Base-by-base conservation (phyloP, 2,329 filamentous ascomycete species). In the Trichoderma sp. region DNA sequence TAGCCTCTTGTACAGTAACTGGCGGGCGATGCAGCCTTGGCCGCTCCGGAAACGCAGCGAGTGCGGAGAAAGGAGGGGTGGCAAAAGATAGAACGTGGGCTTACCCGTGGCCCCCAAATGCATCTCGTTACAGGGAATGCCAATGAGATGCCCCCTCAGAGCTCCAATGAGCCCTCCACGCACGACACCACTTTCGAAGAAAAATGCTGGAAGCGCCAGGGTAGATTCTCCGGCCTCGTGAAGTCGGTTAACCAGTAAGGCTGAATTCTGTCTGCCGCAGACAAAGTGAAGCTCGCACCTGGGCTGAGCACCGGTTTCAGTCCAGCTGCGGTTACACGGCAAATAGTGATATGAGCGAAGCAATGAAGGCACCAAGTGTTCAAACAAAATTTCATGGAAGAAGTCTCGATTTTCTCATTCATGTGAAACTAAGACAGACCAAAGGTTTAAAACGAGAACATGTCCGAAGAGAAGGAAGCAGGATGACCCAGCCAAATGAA, bases 41-140 rank as follows among this genome's bases (percentile, higher is more conserved):
- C 41, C 66, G 67, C 45, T n/a, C 27, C 41, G 67, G 41, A 31
- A n/a, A 29, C 74, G 74, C 67, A 38, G 41, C 67, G 74, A 4
- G 16, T 64, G 24, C 41, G 66, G 53, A 72, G 38, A 38, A 35
- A 38, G 29, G 27, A 38, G 65, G 60, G 73, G 63, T 38, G 45
- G 63, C 24, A 59, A 45, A 38, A 38, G 38, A 16, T 6, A 56
- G 69, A 64, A 65, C 24, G 71, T 45, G 29, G 27, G 45, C 53
- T 67, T 74, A 67, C 63, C 45, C 63, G 63, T 41, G 33, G 63
- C 71, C 45, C 50, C 62, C 21, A 64, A 38, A 59, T 59, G 45
- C 62, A 74, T 74, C 33, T 60, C 62, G 45, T 66, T 66, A 27
- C 41, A 74, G 71, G 60, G 27, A 21, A 29, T 11, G 59, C 24